A percentile compares a stretch with the other conserved stretches of the same genome.
Conservation (phyloP, 2,329 filamentous ascomycete genomes). For the Ceratocystis albifundus region DNA sequence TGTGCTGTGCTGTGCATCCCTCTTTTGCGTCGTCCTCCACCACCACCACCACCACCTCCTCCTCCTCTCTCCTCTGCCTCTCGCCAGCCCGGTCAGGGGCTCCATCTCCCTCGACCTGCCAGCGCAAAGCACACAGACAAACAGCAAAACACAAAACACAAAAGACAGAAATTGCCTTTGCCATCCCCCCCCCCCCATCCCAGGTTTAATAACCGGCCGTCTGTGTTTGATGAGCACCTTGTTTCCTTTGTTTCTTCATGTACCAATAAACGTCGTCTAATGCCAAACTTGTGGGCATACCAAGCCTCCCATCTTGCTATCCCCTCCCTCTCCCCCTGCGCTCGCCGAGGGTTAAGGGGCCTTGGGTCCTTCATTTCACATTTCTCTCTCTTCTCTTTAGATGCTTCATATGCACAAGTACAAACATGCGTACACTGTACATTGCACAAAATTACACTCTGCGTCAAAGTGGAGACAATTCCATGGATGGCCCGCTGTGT, state of each 20-base stretch:
- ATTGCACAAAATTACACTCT: slow-evolving; percentile 5
- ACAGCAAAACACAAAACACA: not conserved
- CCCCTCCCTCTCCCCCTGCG: not conserved
- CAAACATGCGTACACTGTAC: not conserved
- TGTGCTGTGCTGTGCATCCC: not conserved
- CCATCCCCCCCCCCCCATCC: not conserved
- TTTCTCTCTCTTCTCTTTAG: not conserved
- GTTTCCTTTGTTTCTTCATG: not conserved
- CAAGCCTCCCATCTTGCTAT: not conserved
- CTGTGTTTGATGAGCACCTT: slow-evolving; percentile 8
- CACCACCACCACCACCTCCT: not conserved
- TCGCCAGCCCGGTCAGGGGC: not conserved
- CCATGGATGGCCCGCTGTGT: not conserved
- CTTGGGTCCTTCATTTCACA: no score
- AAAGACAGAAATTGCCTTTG: not conserved
- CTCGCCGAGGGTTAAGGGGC: no score
- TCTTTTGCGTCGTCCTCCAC: not conserved
- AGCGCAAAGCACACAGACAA: not conserved
- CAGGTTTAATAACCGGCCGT: slow-evolving; percentile 1
- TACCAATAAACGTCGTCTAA: slow-evolving; percentile 10
- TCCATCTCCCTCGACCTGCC: not conserved
- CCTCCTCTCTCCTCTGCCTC: not conserved
- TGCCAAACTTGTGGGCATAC: not conserved
- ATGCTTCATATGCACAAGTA: slow-evolving; percentile 1
- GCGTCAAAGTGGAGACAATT: not conserved